These are phyloP conservation scores for Pelagophyceae sp. DNA, from an alignment of 352 stramenopile genomes.

Conservation along the genomic window DNA sequence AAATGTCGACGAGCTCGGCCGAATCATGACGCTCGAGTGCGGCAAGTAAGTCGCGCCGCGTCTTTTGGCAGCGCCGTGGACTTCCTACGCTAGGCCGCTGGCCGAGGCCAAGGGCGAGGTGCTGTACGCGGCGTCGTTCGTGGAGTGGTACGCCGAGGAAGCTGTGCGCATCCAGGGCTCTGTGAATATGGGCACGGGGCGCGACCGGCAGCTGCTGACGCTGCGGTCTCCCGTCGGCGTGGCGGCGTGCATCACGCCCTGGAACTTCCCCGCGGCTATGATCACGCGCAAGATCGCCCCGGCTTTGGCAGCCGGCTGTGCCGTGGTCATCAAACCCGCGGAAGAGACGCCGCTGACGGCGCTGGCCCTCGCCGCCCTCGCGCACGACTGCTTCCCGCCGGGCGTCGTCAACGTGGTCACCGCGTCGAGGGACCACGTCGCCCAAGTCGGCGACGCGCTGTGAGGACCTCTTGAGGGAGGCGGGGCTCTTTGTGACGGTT, in stretches of 20 bases:
- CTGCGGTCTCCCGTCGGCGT: conserved; percentile 84
- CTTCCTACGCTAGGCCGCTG: no score
- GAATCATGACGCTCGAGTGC: conserved; percentile 88
- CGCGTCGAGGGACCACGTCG: conserved; percentile 50
- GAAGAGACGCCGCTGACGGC: conserved; percentile 90
- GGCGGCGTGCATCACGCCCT: conserved; percentile 85
- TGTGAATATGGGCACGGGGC: conserved; percentile 36
- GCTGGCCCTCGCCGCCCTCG: conserved; percentile 76
- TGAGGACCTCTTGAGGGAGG: conserved; percentile 32
- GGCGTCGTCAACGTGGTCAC: conserved; percentile 78
- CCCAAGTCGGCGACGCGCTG: conserved; percentile 62
- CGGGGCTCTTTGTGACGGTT: neutral
- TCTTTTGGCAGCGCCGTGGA: no score
- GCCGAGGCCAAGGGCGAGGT: conserved; percentile 85
- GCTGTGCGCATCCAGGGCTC: conserved; percentile 71
- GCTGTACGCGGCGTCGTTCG: conserved; percentile 76
- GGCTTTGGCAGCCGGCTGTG: conserved; percentile 80
- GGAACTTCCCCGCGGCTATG: conserved; percentile 98
- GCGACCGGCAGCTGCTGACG: conserved; percentile 47
- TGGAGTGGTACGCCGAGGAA: conserved; percentile 93
- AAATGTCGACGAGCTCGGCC: conserved; percentile 21
- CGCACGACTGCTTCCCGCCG: conserved; percentile 60
- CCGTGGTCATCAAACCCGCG: conserved; percentile 87
- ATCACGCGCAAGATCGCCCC: conserved; percentile 90
- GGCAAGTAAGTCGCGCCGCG: no score